Base-by-base conservation (phyloP, 2,329 filamentous ascomycete genomes). In the Beauveria caledonica region DNA sequence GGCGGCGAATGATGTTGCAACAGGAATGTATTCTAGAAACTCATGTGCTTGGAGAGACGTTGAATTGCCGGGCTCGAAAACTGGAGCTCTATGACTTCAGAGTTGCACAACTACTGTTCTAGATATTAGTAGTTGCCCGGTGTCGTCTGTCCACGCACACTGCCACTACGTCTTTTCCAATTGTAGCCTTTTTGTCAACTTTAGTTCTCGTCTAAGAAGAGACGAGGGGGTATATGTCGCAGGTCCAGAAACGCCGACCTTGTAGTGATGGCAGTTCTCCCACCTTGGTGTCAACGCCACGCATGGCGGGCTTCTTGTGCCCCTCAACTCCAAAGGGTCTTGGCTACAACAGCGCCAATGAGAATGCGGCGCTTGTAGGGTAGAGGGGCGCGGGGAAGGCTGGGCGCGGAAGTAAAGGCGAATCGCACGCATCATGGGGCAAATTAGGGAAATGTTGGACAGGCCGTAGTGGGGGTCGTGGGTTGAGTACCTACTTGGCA, bases 271-370 rank as follows among this genome's bases (percentile, higher is more conserved):
- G 11, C 33, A 36, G 33, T 33, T 29, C 48, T 33, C 50, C 50
- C 50, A 52, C 50, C 9, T 25, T 50, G 17, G 11, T 10, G 42
- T 39, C 11, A 15, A 36, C 29, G 10, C 10, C 11, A 13, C 33
- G 5, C 33, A 36, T 15, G 33, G 11, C 11, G 33, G n/a, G 40
- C 27, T 9, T 36, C 40, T 15, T 33, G 15, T 46, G 21, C 58
- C 50, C 57, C 57, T 53, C 57, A 40, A 53, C 57, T 53, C 57
- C 49, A 53, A 46, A 25, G 33, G 11, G 33, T 15, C 48, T 27
- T n/a, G 2, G 44, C n/a, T 42, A 60, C 44, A 60, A 23, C 42
- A 60, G 58, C 51, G 33, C 58, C 58, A 60, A 60, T 60, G 11
- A 54, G 44, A 15, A 6, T 9, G 3, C 29, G 33, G 50, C 50